Evolutionary conservation across 2,329 filamentous ascomycete genomes (phyloP).

Genomic region (Epichloe sibirici): DNA sequence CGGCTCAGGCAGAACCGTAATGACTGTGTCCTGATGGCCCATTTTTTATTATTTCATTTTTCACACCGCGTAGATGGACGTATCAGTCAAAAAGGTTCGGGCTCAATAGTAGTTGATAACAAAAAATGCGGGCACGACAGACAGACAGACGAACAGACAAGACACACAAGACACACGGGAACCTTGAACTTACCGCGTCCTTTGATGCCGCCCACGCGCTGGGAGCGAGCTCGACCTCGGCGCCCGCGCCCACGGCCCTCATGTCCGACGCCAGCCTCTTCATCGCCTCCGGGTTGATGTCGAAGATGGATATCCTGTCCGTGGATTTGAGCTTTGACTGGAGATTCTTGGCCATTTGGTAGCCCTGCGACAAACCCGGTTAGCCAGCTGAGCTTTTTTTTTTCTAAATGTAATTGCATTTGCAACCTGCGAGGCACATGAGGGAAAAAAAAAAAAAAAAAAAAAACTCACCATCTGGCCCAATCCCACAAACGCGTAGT

Average conservation of each 20-base stretch:
- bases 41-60: neutral
- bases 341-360: constrained; percentile 51
- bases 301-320: constrained; percentile 42
- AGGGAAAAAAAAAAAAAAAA: neutral
- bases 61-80: too few relatives aligned
- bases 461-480: constrained; percentile 44
- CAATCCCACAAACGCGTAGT: constrained; percentile 47
- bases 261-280: constrained; percentile 36
- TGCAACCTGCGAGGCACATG: too few relatives aligned
- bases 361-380: constrained; percentile 29
- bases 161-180: too few relatives aligned
- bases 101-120: too few relatives aligned
- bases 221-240: constrained; percentile 30
- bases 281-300: constrained; percentile 40
- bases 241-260: constrained; percentile 31
- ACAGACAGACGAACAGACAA: too few relatives aligned
- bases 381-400: neutral
- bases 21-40: constrained; percentile 58
- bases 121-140: too few relatives aligned
- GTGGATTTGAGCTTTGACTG: constrained; percentile 40
- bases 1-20: constrained; percentile 84
- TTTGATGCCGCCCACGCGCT: constrained; percentile 36
- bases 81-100: too few relatives aligned
- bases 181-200: constrained; percentile 34
- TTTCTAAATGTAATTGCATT: neutral